Evolutionary conservation across 768 basidiomycete genomes (phyloP).

Genomic region (Pulveroboletus frians): DNA sequence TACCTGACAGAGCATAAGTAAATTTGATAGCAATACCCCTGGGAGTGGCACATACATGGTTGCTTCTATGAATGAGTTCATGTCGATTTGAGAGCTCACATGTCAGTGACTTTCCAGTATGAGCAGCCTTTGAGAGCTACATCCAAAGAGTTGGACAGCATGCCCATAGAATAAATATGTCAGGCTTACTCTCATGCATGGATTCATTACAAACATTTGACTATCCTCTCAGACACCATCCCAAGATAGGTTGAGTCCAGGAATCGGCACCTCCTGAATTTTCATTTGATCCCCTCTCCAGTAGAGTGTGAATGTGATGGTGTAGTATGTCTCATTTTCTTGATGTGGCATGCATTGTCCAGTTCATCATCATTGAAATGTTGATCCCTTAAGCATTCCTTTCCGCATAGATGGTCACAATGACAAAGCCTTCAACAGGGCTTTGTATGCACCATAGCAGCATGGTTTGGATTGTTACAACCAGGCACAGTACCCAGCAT

Average conservation of each 20-base stretch:
- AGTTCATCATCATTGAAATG: too few relatives aligned
- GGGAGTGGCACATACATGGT: slow-evolving; percentile 54
- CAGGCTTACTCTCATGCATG: slow-evolving; percentile 80
- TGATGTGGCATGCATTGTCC: too few relatives aligned
- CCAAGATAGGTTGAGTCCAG: slow-evolving; percentile 44
- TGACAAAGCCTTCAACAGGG: too few relatives aligned
- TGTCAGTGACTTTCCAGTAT: slow-evolving; percentile 84
- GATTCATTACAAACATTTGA: slow-evolving; percentile 72
- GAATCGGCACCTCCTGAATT: slow-evolving; percentile 37
- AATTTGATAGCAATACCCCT: not conserved
- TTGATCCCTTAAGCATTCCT: too few relatives aligned
- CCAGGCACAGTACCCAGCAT: too few relatives aligned
- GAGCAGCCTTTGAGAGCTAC: slow-evolving; percentile 80
- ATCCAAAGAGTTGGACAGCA: slow-evolving; percentile 4
- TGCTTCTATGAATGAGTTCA: slow-evolving; percentile 76
- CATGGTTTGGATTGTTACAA: too few relatives aligned
- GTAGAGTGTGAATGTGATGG: slow-evolving; percentile 75
- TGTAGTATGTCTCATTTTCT: too few relatives aligned
- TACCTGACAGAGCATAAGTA: slow-evolving; percentile 35
- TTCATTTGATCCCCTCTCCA: slow-evolving; percentile 49
- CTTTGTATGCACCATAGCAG: too few relatives aligned
- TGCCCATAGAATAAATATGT: not conserved
- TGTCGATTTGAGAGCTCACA: slow-evolving; percentile 53
- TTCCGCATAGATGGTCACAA: too few relatives aligned
- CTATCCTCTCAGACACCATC: slow-evolving; percentile 72